Conservation (phyloP, 106 monocot genomes). For the Apostasia shenzhenica region DNA sequence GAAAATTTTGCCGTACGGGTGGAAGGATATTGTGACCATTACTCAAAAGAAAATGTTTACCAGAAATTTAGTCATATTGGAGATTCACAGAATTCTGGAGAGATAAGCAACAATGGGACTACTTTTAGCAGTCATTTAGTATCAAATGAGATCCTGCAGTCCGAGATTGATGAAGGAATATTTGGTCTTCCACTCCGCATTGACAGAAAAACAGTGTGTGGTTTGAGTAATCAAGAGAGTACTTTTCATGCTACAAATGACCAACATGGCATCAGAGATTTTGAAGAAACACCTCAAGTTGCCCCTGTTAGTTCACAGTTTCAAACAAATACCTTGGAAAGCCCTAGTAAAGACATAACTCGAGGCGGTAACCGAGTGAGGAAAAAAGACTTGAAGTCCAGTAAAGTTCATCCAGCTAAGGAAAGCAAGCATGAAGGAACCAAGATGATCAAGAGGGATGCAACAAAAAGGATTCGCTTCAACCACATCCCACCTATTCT, state of each 20-base stretch:
- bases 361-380: background rate
- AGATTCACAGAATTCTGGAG: constrained; percentile 3
- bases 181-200: constrained; percentile 11
- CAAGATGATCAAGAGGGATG: constrained; percentile 60
- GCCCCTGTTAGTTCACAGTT: constrained; percentile 1
- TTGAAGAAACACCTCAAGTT: constrained; percentile 13
- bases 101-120: constrained; percentile 7
- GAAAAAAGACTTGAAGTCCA: constrained; percentile 9
- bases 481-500: constrained; percentile 50
- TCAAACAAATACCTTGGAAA: constrained; percentile 8
- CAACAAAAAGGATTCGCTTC: constrained; percentile 69
- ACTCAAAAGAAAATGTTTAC: constrained; percentile 3
- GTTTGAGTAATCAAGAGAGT: constrained; percentile 16
- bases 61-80: constrained; percentile 3
- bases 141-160: constrained; percentile 17
- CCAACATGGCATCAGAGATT: constrained; percentile 1
- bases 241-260: constrained; percentile 27
- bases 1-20: background rate
- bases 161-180: constrained; percentile 17
- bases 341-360: constrained; percentile 11
- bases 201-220: background rate
- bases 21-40: constrained; percentile 10
- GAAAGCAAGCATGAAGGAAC: constrained; percentile 17
- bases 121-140: constrained; percentile 6
- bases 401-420: constrained; percentile 9